A percentile compares a stretch with the other conserved stretches of the same genome.
Evolutionary conservation across 2,329 filamentous ascomycete genomes (phyloP).

Genomic region (Xylariaceae sp.): DNA sequence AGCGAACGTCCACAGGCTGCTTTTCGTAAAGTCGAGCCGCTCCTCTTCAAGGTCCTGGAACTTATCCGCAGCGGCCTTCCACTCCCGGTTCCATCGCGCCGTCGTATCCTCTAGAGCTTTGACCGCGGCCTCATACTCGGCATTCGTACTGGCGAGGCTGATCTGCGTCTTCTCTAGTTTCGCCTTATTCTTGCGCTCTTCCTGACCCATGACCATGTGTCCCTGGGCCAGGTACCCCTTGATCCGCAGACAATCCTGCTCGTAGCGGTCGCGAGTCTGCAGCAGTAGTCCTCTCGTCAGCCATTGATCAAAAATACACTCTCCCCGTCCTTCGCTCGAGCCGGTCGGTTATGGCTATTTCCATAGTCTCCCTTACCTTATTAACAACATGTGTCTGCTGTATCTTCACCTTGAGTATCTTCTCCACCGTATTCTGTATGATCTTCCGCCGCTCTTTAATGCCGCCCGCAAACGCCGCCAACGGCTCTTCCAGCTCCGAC

Average conservation of each 20-base stretch:
- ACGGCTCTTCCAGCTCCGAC: slow-evolving; percentile 86
- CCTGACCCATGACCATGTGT: slow-evolving; percentile 99
- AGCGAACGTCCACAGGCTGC: slow-evolving; percentile 94
- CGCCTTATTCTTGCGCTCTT: slow-evolving; percentile 97
- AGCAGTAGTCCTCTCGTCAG: slow-evolving; percentile 5
- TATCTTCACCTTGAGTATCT: slow-evolving; percentile 85
- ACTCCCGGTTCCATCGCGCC: slow-evolving; percentile 92
- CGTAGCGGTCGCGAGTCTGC: slow-evolving; percentile 83
- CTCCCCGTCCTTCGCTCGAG: background rate
- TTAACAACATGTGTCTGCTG: slow-evolving; percentile 88
- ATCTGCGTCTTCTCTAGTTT: slow-evolving; percentile 99
- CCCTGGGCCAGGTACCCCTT: slow-evolving; percentile 97
- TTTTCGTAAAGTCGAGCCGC: slow-evolving; percentile 93
- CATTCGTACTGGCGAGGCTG: slow-evolving; percentile 82
- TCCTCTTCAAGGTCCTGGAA: slow-evolving; percentile 99
- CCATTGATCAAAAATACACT: background rate
- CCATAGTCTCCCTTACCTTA: slow-evolving; percentile 55
- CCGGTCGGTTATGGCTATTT: background rate
- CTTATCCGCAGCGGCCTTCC: slow-evolving; percentile 97
- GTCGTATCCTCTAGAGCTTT: slow-evolving; percentile 95
- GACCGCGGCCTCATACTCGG: slow-evolving; percentile 87
- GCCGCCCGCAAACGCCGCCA: slow-evolving; percentile 83
- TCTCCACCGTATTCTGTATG: slow-evolving; percentile 88
- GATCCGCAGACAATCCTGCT: slow-evolving; percentile 96
- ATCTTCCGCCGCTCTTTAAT: slow-evolving; percentile 98